These are phyloP conservation scores for Blastobotrys parvus DNA, from an alignment of 805 yeast genomes.

Conservation along the genomic window DNA sequence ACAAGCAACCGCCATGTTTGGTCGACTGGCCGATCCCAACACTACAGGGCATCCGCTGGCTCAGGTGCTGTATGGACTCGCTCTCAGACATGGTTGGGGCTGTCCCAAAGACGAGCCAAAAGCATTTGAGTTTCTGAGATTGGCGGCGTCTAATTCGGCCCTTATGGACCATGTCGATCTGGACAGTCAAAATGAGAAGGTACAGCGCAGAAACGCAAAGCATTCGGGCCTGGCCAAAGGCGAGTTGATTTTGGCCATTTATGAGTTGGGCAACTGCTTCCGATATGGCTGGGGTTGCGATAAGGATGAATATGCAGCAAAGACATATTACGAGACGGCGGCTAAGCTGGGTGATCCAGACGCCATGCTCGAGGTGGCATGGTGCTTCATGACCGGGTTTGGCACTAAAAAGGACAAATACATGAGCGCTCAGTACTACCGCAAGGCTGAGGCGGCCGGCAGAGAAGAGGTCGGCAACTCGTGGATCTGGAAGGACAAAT, in stretches of 20 bases:
- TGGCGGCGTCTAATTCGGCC: constrained; percentile 21
- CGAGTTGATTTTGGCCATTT: constrained; percentile 23
- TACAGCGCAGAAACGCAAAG: constrained; percentile 8
- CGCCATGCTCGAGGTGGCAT: constrained; percentile 25
- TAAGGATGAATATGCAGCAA: constrained; percentile 21
- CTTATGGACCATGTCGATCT: constrained; percentile 13
- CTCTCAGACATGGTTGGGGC: constrained; percentile 29
- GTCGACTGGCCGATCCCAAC: constrained; percentile 20
- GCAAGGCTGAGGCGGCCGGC: constrained; percentile 25
- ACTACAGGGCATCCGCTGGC: constrained; percentile 22
- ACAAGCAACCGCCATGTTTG: constrained; percentile 16
- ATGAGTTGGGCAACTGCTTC: constrained; percentile 27
- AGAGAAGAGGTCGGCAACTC: constrained; percentile 26
- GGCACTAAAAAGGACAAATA: constrained; percentile 25
- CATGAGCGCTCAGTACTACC: constrained; percentile 26
- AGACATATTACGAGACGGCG: constrained; percentile 24
- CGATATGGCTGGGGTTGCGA: constrained; percentile 28
- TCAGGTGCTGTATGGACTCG: constrained; percentile 25
- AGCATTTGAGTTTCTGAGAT: constrained; percentile 20
- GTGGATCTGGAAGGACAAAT: constrained; percentile 29
- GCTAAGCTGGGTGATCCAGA: constrained; percentile 27
- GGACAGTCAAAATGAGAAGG: constrained; percentile 13
- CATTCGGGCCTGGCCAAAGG: constrained; percentile 14
- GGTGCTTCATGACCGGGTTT: constrained; percentile 23
- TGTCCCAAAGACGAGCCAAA: constrained; percentile 12